Evolutionary conservation across 176 grass and related monocot genomes (phyloP).

Genomic region (Juncus effusus): DNA sequence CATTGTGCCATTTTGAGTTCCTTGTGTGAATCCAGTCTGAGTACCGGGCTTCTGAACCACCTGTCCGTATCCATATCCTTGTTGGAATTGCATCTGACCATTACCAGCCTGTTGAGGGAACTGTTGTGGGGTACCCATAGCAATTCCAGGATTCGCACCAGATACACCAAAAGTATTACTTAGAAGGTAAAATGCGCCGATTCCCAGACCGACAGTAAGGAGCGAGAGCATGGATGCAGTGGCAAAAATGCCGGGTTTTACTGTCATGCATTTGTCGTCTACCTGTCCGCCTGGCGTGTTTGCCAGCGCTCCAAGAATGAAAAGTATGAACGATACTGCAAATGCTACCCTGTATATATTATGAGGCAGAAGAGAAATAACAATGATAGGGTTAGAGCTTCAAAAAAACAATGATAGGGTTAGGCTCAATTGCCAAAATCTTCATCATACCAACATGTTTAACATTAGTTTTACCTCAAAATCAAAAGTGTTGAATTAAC

Average conservation of each 20-base stretch:
- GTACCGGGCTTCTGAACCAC: no score
- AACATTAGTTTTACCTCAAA: no score
- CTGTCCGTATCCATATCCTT: not conserved
- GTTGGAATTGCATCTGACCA: not conserved
- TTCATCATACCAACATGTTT: no score
- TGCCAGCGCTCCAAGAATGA: not conserved
- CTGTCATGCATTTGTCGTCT: not conserved
- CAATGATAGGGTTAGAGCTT: no score
- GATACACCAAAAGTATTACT: not conserved
- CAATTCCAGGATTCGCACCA: not conserved
- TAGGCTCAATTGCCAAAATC: no score
- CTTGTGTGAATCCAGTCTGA: not conserved
- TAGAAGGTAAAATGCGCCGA: constrained; percentile 16
- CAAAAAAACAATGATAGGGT: no score
- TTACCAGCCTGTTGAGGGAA: not conserved
- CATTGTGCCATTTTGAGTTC: not conserved
- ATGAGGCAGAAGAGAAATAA: no score
- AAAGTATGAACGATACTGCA: constrained; percentile 10
- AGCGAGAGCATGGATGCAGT: not conserved
- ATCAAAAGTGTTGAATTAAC: no score
- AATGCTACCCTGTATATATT: constrained; percentile 6
- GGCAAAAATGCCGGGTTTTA: not conserved
- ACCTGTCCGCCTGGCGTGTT: not conserved
- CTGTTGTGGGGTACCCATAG: not conserved
- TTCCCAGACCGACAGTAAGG: not conserved